Percentiles rank a stretch among this genome's conserved stretches.
Conservation (phyloP, 495 filamentous ascomycete genomes). For the Lepidopterella palustris region DNA sequence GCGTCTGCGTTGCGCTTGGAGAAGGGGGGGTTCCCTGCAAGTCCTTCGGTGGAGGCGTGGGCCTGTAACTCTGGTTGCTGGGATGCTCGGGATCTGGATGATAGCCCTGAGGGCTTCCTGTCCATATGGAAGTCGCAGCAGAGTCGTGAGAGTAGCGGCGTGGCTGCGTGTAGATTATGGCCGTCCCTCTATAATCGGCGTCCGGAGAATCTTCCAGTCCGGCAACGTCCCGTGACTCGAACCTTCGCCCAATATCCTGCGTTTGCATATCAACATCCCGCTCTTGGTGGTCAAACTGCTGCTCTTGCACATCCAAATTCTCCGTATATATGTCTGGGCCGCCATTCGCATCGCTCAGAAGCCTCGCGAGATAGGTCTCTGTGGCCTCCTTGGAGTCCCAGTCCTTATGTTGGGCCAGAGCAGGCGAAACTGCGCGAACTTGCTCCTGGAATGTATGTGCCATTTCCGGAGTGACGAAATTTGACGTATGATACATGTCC, state of each 20-base stretch:
- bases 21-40: neutral
- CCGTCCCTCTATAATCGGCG: conserved; percentile 18
- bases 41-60: conserved; percentile 35
- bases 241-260: neutral
- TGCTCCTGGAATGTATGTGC: conserved; percentile 28
- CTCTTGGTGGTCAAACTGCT: conserved; percentile 5
- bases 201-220: conserved; percentile 12
- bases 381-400: conserved; percentile 32
- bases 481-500: conserved; percentile 38
- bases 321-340: neutral
- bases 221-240: neutral
- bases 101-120: conserved; percentile 10
- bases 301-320: neutral
- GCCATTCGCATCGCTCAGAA: conserved; percentile 21
- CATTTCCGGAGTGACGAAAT: conserved; percentile 29
- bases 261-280: conserved; percentile 15
- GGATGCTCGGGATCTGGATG: neutral
- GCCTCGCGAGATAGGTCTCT: conserved; percentile 29
- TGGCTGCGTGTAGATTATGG: conserved; percentile 25
- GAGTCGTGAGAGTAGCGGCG: conserved; percentile 24
- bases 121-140: conserved; percentile 13
- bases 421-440: conserved; percentile 27
- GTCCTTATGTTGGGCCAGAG: conserved; percentile 25
- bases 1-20: neutral
- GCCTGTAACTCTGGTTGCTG: conserved; percentile 8